A percentile compares a stretch with the other conserved stretches of the same genome.
Conservation (phyloP, 345 rosid species). For the Corchorus olitorius region DNA sequence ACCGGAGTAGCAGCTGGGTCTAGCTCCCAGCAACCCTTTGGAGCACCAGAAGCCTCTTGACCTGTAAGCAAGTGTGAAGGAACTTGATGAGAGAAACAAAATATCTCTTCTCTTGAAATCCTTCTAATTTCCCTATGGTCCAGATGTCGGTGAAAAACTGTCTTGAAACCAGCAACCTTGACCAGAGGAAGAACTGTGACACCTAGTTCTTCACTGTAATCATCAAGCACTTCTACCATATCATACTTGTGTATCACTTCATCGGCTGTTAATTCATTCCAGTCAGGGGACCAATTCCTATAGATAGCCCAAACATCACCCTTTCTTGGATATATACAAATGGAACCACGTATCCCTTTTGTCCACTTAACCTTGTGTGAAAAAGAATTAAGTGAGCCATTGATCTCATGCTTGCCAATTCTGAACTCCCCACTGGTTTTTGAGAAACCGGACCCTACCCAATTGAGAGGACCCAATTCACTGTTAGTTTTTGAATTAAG, state of each 20-base stretch:
- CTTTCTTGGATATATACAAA: constrained; percentile 56
- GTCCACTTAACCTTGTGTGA: constrained; percentile 60
- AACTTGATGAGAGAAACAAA: constrained; percentile 75
- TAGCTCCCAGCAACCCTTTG: constrained; percentile 67
- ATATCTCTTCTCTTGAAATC: constrained; percentile 56
- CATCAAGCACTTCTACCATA: constrained; percentile 73
- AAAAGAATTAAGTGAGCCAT: constrained; percentile 49
- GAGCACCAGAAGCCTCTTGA: constrained; percentile 55
- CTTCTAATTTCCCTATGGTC: constrained; percentile 45
- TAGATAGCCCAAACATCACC: constrained; percentile 80
- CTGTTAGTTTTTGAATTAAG: constrained; percentile 53
- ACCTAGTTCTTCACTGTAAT: constrained; percentile 59
- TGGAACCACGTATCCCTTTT: constrained; percentile 43
- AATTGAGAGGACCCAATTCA: constrained; percentile 53
- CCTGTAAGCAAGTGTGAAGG: constrained; percentile 67
- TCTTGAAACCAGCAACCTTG: constrained; percentile 69
- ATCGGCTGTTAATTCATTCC: constrained; percentile 53
- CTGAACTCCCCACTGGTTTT: constrained; percentile 69
- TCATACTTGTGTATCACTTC: constrained; percentile 54
- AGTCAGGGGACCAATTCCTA: constrained; percentile 63
- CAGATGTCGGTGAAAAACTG: constrained; percentile 53
- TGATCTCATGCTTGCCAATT: constrained; percentile 45
- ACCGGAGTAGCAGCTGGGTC: constrained; percentile 72
- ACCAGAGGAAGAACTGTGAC: constrained; percentile 55
- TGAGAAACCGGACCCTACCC: constrained; percentile 68